Conservation (phyloP, 2,329 filamentous ascomycete species). For the Didymella lethalis region DNA sequence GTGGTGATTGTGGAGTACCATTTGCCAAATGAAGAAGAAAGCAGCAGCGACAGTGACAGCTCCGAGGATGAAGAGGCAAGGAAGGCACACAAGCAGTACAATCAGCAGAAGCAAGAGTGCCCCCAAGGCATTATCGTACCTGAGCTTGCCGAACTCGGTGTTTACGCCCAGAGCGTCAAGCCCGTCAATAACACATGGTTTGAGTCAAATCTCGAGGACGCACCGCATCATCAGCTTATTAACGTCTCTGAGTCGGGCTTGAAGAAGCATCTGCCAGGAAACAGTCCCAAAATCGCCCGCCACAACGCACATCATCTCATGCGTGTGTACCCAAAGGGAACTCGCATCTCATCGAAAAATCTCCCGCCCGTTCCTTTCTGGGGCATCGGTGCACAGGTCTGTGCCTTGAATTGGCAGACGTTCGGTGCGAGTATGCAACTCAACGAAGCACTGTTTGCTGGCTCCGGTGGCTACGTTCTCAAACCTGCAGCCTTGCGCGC, state of each 20-base stretch:
- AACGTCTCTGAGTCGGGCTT: slow-evolving; percentile 73
- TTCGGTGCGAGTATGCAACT: slow-evolving; percentile 72
- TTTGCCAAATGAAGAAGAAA: slow-evolving; percentile 61
- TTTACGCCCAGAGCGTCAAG: slow-evolving; percentile 75
- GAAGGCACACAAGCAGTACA: slow-evolving; percentile 63
- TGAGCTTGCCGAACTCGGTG: slow-evolving; percentile 70
- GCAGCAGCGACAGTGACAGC: slow-evolving; percentile 44
- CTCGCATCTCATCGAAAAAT: slow-evolving; percentile 71
- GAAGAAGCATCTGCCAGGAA: slow-evolving; percentile 58
- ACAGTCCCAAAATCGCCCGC: slow-evolving; percentile 59
- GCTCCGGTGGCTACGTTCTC: slow-evolving; percentile 70
- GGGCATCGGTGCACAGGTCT: slow-evolving; percentile 73
- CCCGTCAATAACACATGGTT: slow-evolving; percentile 72
- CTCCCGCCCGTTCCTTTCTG: slow-evolving; percentile 70
- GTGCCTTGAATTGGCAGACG: slow-evolving; percentile 74
- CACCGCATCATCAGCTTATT: slow-evolving; percentile 71
- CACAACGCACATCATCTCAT: slow-evolving; percentile 74
- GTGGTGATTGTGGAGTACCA: slow-evolving; percentile 74
- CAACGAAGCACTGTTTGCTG: slow-evolving; percentile 72
- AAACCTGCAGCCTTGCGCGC: slow-evolving; percentile 68
- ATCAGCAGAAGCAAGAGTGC: slow-evolving; percentile 59
- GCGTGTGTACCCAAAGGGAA: slow-evolving; percentile 74
- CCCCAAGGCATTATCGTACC: slow-evolving; percentile 64
- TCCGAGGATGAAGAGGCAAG: slow-evolving; percentile 55
- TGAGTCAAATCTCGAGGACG: slow-evolving; percentile 56